phyloP scores from a whole-genome alignment of 1,284 basidiomycete genomes.

The Trichosporon sp. region DNA sequence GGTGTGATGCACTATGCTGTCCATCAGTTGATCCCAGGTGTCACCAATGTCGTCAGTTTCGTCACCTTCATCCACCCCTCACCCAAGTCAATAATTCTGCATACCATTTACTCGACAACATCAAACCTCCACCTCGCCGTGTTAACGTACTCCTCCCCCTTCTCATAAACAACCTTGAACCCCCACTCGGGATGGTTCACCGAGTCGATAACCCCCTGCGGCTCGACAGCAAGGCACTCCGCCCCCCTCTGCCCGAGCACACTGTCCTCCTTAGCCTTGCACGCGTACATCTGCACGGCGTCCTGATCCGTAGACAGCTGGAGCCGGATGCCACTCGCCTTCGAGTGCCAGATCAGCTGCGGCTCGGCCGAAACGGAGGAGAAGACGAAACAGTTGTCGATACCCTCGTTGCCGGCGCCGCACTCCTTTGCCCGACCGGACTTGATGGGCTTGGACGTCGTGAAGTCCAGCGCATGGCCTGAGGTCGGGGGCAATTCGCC shows the following conservation, averaged over 20 bases:
- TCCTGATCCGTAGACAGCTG: conserved; percentile 42
- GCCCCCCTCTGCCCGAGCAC: conserved; percentile 23
- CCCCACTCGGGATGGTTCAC: conserved; percentile 47
- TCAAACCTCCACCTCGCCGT: not conserved
- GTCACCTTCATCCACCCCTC: too few species aligned
- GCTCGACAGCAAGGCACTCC: conserved; percentile 45
- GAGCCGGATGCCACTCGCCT: conserved; percentile 42
- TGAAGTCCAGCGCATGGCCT: conserved; percentile 39
- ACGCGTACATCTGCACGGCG: conserved; percentile 42
- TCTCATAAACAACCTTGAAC: conserved; percentile 38
- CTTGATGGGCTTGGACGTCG: conserved; percentile 33
- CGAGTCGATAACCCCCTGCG: conserved; percentile 41
- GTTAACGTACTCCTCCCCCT: conserved; percentile 22
- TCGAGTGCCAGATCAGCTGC: conserved; percentile 32
- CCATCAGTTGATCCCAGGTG: too few species aligned
- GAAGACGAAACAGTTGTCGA: conserved; percentile 50
- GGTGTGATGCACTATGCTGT: too few species aligned
- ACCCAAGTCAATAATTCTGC: not conserved
- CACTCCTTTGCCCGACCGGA: too few species aligned
- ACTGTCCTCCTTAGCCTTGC: conserved; percentile 30
- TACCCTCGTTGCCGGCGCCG: conserved; percentile 38
- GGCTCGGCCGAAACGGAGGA: too few species aligned
- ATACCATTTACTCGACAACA: not conserved
- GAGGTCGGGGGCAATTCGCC: conserved; percentile 35
- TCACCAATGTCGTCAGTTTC: too few species aligned